Conservation (phyloP, 225 moss, liverwort and hornwort species). For the Bryoerythrophyllum caledonicum region DNA sequence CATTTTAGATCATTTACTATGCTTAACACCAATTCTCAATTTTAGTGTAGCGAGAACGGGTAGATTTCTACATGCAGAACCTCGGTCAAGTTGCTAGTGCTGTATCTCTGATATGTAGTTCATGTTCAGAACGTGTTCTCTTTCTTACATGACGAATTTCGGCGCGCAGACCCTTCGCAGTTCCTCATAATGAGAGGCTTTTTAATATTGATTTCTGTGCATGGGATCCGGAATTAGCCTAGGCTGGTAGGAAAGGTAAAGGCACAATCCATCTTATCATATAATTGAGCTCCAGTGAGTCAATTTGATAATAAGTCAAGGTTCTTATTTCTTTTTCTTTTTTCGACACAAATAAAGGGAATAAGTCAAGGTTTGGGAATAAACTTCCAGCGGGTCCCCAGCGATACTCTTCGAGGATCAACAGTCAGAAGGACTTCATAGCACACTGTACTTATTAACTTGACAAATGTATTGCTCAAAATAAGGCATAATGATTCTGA, state of each 20-base stretch:
- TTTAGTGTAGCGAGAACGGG: too few species aligned
- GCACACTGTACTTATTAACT: not conserved
- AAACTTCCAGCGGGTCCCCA: not conserved
- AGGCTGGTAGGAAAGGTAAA: not conserved
- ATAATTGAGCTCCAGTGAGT: too few species aligned
- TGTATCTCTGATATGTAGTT: not conserved
- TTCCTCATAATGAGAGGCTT: not conserved
- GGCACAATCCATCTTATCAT: not conserved
- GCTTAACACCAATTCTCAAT: too few species aligned
- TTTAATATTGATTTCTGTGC: not conserved
- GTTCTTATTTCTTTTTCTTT: too few species aligned
- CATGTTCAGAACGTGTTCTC: not conserved
- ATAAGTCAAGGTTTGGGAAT: conserved; percentile 8
- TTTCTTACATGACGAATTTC: not conserved
- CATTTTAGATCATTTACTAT: too few species aligned
- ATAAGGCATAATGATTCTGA: not conserved
- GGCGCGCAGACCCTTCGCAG: conserved; percentile 9
- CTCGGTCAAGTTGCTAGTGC: not conserved
- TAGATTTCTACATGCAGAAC: not conserved
- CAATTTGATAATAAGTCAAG: conserved; percentile 5
- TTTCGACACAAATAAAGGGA: too few species aligned
- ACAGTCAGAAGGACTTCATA: not conserved
- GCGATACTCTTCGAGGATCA: not conserved
- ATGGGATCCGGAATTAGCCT: not conserved
- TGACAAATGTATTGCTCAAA: too few species aligned